These are phyloP conservation scores for Erodium trifolium DNA, from an alignment of 441 rosid genomes.

Conservation along the genomic window DNA sequence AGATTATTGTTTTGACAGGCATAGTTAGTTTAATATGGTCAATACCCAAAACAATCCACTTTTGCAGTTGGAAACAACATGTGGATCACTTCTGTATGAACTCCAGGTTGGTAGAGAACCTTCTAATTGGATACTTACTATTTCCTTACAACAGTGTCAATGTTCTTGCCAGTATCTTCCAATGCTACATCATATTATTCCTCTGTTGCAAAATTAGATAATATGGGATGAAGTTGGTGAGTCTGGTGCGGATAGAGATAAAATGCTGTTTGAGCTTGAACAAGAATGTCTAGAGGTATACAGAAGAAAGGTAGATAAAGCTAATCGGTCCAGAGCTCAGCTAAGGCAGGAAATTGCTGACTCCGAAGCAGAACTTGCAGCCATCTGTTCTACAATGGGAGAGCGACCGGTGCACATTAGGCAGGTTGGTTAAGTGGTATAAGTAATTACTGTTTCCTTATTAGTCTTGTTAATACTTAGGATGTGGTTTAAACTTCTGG, in stretches of 20 bases:
- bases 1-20: conserved; percentile 15
- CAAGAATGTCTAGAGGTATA: conserved; percentile 90
- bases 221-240: conserved; percentile 99
- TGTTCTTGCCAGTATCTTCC: background rate
- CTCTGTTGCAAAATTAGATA: conserved; percentile 33
- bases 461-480: background rate
- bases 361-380: conserved; percentile 80
- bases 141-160: conserved; percentile 8
- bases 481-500: background rate
- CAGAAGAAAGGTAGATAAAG: conserved; percentile 84
- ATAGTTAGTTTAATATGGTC: conserved; percentile 36
- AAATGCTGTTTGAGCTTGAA: conserved; percentile 85
- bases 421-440: conserved; percentile 44
- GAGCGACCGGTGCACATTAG: conserved; percentile 80
- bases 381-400: conserved; percentile 76
- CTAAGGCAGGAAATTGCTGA: conserved; percentile 75
- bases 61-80: conserved; percentile 62
- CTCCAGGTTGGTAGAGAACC: conserved; percentile 15
- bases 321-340: conserved; percentile 76
- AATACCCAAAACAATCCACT: conserved; percentile 40
- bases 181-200: no score
- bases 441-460: background rate
- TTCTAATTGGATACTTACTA: background rate
- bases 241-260: conserved; percentile 65
- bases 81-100: conserved; percentile 59